These are phyloP conservation scores for Salix dunnii DNA, from an alignment of 345 rosid genomes.

Conservation along the genomic window DNA sequence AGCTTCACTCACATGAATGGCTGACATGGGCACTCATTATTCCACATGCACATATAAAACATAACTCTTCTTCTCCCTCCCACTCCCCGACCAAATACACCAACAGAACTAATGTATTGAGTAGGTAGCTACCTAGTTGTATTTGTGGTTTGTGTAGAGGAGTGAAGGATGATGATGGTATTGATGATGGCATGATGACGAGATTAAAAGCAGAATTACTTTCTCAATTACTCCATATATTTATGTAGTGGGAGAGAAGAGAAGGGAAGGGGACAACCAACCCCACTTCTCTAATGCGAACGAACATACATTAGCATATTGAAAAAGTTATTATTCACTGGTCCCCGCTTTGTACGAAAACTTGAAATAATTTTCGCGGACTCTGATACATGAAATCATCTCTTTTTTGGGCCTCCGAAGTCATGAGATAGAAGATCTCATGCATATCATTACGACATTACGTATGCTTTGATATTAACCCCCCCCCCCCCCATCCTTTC, in stretches of 20 bases:
- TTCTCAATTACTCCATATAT: not conserved
- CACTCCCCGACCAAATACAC: not conserved
- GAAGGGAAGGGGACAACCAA: not conserved
- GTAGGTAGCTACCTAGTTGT: not conserved
- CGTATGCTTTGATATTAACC: slow-evolving; percentile 32
- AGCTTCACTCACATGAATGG: slow-evolving; percentile 44
- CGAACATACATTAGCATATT: slow-evolving; percentile 10
- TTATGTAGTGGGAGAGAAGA: slow-evolving; percentile 19
- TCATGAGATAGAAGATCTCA: slow-evolving; percentile 37
- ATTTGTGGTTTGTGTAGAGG: not conserved
- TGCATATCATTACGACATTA: slow-evolving; percentile 65
- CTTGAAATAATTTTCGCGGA: slow-evolving; percentile 8
- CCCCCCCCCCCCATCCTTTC: not conserved
- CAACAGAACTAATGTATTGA: not conserved
- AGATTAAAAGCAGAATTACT: slow-evolving; percentile 24
- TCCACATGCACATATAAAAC: slow-evolving; percentile 50
- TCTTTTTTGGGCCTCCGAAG: slow-evolving; percentile 12
- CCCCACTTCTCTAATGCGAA: slow-evolving; percentile 24
- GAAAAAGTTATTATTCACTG: slow-evolving; percentile 15
- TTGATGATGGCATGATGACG: slow-evolving; percentile 50
- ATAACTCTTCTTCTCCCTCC: not conserved
- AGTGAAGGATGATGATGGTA: slow-evolving; percentile 31
- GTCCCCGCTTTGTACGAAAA: slow-evolving; percentile 23
- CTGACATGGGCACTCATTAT: slow-evolving; percentile 49
- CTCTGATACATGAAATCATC: slow-evolving; percentile 27